These are phyloP conservation scores for Dactylellina drechsleri DNA, from an alignment of 2,329 filamentous ascomycete species.

Conservation along the genomic window DNA sequence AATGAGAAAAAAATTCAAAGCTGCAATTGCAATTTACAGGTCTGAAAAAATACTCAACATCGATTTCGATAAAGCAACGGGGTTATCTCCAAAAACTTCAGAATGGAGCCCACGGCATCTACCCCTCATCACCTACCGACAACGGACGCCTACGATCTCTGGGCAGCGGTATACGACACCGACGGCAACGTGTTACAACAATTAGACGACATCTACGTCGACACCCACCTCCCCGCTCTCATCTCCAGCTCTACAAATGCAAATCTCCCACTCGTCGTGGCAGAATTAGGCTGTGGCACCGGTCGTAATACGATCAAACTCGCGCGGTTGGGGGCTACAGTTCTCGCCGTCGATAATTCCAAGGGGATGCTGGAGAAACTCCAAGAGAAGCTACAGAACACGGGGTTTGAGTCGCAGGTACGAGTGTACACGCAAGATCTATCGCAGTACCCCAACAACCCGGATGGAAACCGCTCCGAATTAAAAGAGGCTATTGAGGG, in stretches of 20 bases:
- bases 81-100: not conserved
- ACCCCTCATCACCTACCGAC: slow-evolving; percentile 28
- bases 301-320: slow-evolving; percentile 71
- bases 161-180: slow-evolving; percentile 69
- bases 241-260: slow-evolving; percentile 56
- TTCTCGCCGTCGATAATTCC: slow-evolving; percentile 70
- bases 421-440: slow-evolving; percentile 22
- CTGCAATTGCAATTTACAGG: no score
- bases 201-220: slow-evolving; percentile 70
- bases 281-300: slow-evolving; percentile 75
- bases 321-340: slow-evolving; percentile 59
- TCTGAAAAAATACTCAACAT: no score
- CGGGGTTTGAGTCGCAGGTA: not conserved
- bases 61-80: no score
- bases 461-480: not conserved
- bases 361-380: slow-evolving; percentile 70
- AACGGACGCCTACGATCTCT: slow-evolving; percentile 42
- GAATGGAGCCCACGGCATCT: not conserved
- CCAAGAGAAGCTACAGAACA: slow-evolving; percentile 49
- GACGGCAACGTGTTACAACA: slow-evolving; percentile 75
- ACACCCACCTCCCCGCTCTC: slow-evolving; percentile 64
- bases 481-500: slow-evolving; percentile 3
- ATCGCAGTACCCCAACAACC: slow-evolving; percentile 2
- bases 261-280: slow-evolving; percentile 60
- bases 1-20: no score